Percentiles rank a stretch among this genome's conserved stretches.
phyloP scores from a whole-genome alignment of 192 early-diverging fungal genomes.

The Coemansia sp. region DNA sequence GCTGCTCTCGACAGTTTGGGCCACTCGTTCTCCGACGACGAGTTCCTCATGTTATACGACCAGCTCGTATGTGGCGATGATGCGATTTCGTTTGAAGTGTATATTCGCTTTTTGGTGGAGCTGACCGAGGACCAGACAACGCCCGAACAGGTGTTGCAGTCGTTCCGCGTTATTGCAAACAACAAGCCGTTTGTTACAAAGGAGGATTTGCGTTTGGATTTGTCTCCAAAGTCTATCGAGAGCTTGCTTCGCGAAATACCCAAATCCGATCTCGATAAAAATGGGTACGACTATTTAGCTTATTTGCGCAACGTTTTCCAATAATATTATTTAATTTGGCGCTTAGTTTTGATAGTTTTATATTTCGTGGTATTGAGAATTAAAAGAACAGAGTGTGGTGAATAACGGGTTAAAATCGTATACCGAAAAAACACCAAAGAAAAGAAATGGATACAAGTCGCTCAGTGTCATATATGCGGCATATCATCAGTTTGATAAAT shows the following conservation, averaged over 20 bases:
- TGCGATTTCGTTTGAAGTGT: conserved; percentile 83
- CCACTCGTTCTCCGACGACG: conserved; percentile 70
- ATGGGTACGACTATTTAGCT: conserved; percentile 77
- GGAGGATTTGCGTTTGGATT: conserved; percentile 73
- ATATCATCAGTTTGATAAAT: too few relatives aligned
- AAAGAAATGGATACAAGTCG: too few relatives aligned
- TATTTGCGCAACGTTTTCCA: conserved; percentile 61
- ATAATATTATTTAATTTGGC: conserved; percentile 11
- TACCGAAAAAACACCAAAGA: too few relatives aligned
- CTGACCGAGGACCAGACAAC: conserved; percentile 90
- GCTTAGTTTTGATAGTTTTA: background rate
- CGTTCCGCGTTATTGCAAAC: conserved; percentile 82
- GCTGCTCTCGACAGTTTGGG: conserved; percentile 81
- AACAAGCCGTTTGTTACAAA: conserved; percentile 89
- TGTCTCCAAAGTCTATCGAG: conserved; percentile 72
- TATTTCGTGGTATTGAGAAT: too few relatives aligned
- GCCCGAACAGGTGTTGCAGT: conserved; percentile 79
- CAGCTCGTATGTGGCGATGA: conserved; percentile 61
- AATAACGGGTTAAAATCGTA: too few relatives aligned
- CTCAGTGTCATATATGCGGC: too few relatives aligned
- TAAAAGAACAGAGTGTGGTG: too few relatives aligned
- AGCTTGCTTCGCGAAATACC: conserved; percentile 79
- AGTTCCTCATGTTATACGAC: conserved; percentile 68
- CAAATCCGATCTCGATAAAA: conserved; percentile 38
- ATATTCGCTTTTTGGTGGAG: conserved; percentile 80